A percentile compares a stretch with the other conserved stretches of the same genome.
Evolutionary conservation across 2,329 filamentous ascomycete species (phyloP).

Genomic region (Claviceps sorghi): DNA sequence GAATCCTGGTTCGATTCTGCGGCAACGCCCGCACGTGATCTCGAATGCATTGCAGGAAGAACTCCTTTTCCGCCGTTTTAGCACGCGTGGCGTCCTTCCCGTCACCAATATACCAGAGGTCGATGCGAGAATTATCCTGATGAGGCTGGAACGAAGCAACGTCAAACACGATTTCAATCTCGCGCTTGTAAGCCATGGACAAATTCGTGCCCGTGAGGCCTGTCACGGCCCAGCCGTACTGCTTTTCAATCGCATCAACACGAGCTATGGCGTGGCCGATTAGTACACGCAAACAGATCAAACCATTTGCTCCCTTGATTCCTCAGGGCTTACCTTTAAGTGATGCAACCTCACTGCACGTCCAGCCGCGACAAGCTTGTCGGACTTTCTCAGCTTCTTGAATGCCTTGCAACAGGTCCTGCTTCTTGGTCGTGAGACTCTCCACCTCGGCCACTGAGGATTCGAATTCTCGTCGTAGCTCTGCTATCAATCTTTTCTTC

Average conservation of each 20-base stretch:
- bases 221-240: constrained; percentile 58
- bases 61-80: constrained; percentile 52
- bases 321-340: constrained; percentile 52
- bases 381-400: constrained; percentile 67
- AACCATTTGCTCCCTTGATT: not conserved
- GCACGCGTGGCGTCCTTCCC: constrained; percentile 37
- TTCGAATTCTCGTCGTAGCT: constrained; percentile 50
- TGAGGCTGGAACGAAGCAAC: constrained; percentile 41
- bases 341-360: constrained; percentile 59
- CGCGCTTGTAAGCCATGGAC: constrained; percentile 59
- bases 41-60: constrained; percentile 59
- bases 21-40: constrained; percentile 49
- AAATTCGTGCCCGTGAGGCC: constrained; percentile 46
- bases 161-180: constrained; percentile 62
- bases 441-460: constrained; percentile 53
- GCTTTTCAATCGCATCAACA: constrained; percentile 49
- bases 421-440: constrained; percentile 49
- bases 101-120: constrained; percentile 55
- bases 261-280: constrained; percentile 34
- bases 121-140: constrained; percentile 40
- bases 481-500: constrained; percentile 52
- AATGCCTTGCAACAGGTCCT: constrained; percentile 58
- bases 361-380: constrained; percentile 85
- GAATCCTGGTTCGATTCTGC: constrained; percentile 41
- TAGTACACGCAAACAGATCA: constrained; percentile 14